A percentile compares a stretch with the other conserved stretches of the same genome.
phyloP scores from a whole-genome alignment of 345 rosid species.

The Heritiera littoralis region DNA sequence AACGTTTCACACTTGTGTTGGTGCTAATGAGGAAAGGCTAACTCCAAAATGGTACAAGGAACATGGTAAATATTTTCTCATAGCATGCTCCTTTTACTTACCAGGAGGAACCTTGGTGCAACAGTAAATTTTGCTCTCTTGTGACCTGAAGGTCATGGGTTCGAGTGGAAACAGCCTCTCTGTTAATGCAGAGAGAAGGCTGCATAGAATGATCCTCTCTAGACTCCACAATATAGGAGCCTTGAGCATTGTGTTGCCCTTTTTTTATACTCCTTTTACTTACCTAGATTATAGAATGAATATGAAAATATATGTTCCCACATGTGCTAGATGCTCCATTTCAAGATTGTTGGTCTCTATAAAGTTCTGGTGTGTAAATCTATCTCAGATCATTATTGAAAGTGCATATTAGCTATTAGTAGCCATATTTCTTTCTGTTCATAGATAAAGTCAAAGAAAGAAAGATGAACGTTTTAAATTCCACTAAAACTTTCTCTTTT shows the following conservation, averaged over 20 bases:
- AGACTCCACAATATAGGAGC: no score
- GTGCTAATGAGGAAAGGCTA: slow-evolving; percentile 83
- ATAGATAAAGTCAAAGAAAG: not conserved
- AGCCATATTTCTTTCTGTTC: not conserved
- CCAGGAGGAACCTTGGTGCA: no score
- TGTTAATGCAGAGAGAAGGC: no score
- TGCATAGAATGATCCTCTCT: no score
- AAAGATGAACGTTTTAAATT: not conserved
- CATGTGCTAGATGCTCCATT: slow-evolving; percentile 1
- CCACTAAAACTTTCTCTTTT: not conserved
- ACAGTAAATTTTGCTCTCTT: no score
- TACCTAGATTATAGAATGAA: no score
- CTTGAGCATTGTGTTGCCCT: no score
- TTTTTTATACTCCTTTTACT: not conserved
- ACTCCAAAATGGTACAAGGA: slow-evolving; percentile 92
- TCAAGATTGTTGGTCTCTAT: not conserved
- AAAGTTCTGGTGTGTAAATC: not conserved
- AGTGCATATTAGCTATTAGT: not conserved
- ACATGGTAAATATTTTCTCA: slow-evolving; percentile 53
- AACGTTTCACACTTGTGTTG: slow-evolving; percentile 97
- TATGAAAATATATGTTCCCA: not conserved
- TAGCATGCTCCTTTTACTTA: not conserved
- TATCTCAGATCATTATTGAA: not conserved
- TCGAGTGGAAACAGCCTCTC: no score
- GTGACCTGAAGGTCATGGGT: no score